Evolutionary conservation across 345 rosid genomes (phyloP).

Genomic region (Mangifera indica): DNA sequence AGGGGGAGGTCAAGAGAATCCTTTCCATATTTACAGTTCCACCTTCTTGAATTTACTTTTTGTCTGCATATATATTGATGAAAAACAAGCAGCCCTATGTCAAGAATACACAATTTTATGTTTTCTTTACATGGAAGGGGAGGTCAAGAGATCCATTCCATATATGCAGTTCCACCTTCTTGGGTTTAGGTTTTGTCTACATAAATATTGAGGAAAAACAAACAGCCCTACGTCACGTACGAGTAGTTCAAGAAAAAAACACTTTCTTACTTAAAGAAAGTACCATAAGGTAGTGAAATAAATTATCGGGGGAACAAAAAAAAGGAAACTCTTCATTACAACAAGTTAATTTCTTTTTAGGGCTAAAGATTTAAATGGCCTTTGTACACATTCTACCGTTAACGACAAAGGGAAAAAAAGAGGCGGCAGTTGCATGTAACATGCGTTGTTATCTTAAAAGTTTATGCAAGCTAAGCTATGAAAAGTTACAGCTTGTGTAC

Average conservation of each 20-base stretch:
- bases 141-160: neutral
- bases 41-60: no score
- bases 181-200: constrained; percentile 5
- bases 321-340: no score
- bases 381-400: neutral
- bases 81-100: no score
- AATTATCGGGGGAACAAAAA: neutral
- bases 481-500: neutral
- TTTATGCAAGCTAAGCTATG: constrained; percentile 1
- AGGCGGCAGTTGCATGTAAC: constrained; percentile 12
- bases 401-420: neutral
- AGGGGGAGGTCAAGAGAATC: no score
- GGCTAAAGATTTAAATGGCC: neutral
- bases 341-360: no score
- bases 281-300: neutral
- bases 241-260: no score
- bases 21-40: no score
- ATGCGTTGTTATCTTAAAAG: neutral
- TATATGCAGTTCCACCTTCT: neutral
- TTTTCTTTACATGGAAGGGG: neutral
- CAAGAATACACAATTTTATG: neutral
- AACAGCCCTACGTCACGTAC: neutral
- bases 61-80: no score
- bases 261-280: neutral
- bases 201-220: neutral